phyloP scores from a whole-genome alignment of 768 basidiomycete genomes.

The Gyrodon lividus region DNA sequence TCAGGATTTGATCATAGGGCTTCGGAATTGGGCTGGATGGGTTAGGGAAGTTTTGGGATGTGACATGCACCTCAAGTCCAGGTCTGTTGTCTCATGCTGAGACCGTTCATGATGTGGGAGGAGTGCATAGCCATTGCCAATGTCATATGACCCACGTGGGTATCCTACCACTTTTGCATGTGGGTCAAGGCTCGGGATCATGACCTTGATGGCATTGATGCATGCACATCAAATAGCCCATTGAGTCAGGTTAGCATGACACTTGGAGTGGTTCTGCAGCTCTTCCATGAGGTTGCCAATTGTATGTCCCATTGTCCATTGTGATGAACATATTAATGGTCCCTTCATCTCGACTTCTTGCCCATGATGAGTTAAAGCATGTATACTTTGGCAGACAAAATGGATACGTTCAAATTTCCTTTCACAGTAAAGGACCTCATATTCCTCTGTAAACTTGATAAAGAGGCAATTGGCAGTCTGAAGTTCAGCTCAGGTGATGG shows the following conservation, averaged over 20 bases:
- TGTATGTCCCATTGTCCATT: constrained; percentile 26
- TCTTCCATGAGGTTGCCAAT: constrained; percentile 16
- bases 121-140: neutral
- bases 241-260: constrained; percentile 21
- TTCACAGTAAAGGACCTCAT: too few species aligned
- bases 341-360: constrained; percentile 20
- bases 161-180: neutral
- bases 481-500: too few species aligned
- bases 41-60: too few species aligned
- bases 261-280: too few species aligned
- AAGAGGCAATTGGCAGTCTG: too few species aligned
- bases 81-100: neutral
- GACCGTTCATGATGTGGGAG: neutral
- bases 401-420: too few species aligned
- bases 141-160: too few species aligned
- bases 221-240: constrained; percentile 14
- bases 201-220: constrained; percentile 13
- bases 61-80: neutral
- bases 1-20: too few species aligned
- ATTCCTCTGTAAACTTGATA: too few species aligned
- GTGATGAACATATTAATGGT: constrained; percentile 17
- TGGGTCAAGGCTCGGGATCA: constrained; percentile 18
- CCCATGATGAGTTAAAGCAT: neutral
- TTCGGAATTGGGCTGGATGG: too few species aligned
- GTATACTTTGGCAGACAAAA: too few species aligned